Evolutionary conservation across 371 early-diverging fungal genomes (phyloP).

Genomic region (Globomyces sp.): DNA sequence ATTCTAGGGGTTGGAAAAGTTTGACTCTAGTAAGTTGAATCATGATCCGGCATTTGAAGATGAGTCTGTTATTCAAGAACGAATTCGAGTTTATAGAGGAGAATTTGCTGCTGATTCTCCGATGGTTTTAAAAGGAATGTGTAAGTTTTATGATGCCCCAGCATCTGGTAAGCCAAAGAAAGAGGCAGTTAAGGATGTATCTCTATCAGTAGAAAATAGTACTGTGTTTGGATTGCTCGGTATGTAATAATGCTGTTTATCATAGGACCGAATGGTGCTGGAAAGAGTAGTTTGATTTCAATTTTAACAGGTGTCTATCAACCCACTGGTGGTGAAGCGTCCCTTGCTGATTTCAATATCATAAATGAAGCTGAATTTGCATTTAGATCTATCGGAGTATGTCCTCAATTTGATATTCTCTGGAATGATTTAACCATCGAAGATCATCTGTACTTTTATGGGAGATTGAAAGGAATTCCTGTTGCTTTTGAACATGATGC

Average conservation of each 20-base stretch:
- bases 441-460: slow-evolving; percentile 43
- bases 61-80: slow-evolving; percentile 57
- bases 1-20: slow-evolving; percentile 2
- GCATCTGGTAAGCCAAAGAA: slow-evolving; percentile 2
- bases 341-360: slow-evolving; percentile 61
- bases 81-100: slow-evolving; percentile 44
- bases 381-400: slow-evolving; percentile 65
- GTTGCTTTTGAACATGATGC: slow-evolving; percentile 48
- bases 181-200: slow-evolving; percentile 55
- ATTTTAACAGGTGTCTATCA: slow-evolving; percentile 67
- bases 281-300: slow-evolving; percentile 66
- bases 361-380: slow-evolving; percentile 54
- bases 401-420: slow-evolving; percentile 61
- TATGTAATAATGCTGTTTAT: too few species aligned
- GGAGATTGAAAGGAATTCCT: slow-evolving; percentile 37
- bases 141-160: slow-evolving; percentile 49
- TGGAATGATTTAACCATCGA: slow-evolving; percentile 42
- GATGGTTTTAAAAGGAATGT: slow-evolving; percentile 54
- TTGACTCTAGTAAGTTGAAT: neutral
- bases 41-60: slow-evolving; percentile 45
- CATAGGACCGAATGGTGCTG: slow-evolving; percentile 44
- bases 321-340: slow-evolving; percentile 60
- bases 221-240: slow-evolving; percentile 35
- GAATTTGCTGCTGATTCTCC: slow-evolving; percentile 39
- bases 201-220: slow-evolving; percentile 53